phyloP scores from a whole-genome alignment of 2,329 filamentous ascomycete species.

The Xylariaceae sp. region DNA sequence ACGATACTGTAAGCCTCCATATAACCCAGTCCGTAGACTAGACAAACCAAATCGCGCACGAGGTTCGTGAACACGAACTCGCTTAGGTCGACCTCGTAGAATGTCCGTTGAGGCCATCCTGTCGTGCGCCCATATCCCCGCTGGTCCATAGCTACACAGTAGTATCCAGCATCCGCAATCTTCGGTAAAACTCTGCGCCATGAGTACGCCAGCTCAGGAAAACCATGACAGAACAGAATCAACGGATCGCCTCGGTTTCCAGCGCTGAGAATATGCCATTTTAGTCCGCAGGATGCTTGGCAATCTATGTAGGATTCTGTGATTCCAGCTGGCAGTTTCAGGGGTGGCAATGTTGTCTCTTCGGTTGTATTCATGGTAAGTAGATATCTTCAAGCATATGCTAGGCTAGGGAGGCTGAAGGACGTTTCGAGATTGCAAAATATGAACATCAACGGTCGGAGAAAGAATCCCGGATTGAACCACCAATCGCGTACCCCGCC shows the following conservation, averaged over 20 bases:
- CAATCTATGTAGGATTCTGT: constrained; percentile 53
- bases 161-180: constrained; percentile 58
- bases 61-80: constrained; percentile 56
- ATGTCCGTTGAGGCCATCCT: constrained; percentile 52
- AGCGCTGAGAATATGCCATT: constrained; percentile 57
- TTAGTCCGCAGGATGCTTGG: constrained; percentile 47
- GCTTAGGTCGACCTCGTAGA: constrained; percentile 49
- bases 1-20: constrained; percentile 54
- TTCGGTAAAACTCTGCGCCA: constrained; percentile 61
- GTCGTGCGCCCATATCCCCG: constrained; percentile 65
- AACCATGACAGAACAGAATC: constrained; percentile 62
- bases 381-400: neutral
- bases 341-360: constrained; percentile 10
- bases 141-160: constrained; percentile 64
- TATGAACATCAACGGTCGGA: no score
- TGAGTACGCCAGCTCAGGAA: constrained; percentile 65
- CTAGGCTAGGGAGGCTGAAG: no score
- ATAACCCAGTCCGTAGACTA: constrained; percentile 60
- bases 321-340: constrained; percentile 48
- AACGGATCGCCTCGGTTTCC: constrained; percentile 47
- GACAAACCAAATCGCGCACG: constrained; percentile 57
- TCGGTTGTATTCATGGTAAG: constrained; percentile 3
- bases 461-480: no score
- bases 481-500: no score
- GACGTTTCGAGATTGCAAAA: no score